These are phyloP conservation scores for Pinus taeda DNA, from an alignment of 75 land plant genomes.

Conservation along the genomic window DNA sequence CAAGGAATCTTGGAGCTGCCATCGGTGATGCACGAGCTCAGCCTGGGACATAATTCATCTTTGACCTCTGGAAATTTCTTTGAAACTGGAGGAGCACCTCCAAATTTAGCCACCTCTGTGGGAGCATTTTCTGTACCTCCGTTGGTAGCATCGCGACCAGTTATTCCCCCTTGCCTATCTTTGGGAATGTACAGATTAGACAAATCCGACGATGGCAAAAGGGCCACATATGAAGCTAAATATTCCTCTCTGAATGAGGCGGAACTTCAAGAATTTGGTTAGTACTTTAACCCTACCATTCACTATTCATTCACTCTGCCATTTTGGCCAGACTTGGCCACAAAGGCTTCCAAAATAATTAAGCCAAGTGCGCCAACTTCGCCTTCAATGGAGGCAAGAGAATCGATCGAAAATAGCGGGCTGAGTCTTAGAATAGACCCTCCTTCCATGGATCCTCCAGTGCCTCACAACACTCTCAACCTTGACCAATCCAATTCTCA, in stretches of 20 bases:
- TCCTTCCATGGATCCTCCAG: neutral
- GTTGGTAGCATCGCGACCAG: neutral
- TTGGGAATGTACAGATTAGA: neutral
- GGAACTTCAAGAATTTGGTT: neutral
- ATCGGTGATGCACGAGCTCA: neutral
- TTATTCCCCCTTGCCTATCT: neutral
- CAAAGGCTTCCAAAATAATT: neutral
- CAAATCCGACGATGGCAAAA: neutral
- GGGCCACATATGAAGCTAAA: neutral
- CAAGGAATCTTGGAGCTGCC: neutral
- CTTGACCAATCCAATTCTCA: too few species aligned
- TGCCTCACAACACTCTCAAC: too few species aligned
- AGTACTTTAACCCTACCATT: too few species aligned
- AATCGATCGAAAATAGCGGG: neutral
- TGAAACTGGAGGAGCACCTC: neutral
- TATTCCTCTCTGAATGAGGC: neutral
- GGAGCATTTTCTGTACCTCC: neutral
- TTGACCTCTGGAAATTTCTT: neutral
- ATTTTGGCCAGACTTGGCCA: neutral
- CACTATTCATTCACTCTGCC: neutral
- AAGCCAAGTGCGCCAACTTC: neutral
- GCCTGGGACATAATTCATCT: neutral
- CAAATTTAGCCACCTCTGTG: neutral
- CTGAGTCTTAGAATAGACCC: conserved; percentile 2
- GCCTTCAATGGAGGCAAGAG: neutral